Base-by-base conservation (phyloP, 148 eudicot genomes). In the Spergularia marina region DNA sequence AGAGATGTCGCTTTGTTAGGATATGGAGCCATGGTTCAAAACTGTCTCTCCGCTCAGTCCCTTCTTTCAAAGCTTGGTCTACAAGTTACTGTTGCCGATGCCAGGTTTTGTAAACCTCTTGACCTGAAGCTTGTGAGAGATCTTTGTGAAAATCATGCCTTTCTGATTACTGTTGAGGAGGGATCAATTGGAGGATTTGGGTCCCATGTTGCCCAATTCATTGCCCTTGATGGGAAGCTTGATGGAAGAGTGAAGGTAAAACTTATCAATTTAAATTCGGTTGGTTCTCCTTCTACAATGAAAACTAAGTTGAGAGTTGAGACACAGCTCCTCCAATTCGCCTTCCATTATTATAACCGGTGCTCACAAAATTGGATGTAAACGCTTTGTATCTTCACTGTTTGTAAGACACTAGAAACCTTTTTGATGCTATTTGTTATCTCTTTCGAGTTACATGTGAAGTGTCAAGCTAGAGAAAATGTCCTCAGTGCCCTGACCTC, bases 11-110 rank as follows among this genome's bases (percentile, higher is more conserved):
- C 95, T 57, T 85, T 94, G 72, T 79, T 94, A 68, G 98, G 97
- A 20, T 94, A 84, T 68, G 97, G 97, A 82, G 84, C 91, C 55
- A 94, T 91, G 94, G 97, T 94, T 68, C 97, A 88, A 79, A 94
- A 94, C 82, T 94, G 98, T 68, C 87, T 94, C 68, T 82, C 83
- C 40, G 97, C 98, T 68, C 90, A 79, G 54, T 89, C 93, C 18
- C 87, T 94, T 70, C 94, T 94, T 64, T 79, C 91, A 36, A 84
- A 87, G 71, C 89, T 91, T 70, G 95, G 97, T 13, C 78, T 94
- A n/a, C 84, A 89, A 47, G 91, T 91, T 25, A 94, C 98, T 15
- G 98, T 94, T 62, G 97, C 97, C n/a, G 97, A 94, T 87, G 98
- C 97, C 60, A 84, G 98, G 73, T 94, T 94, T 77, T 94, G 98